Conservation (phyloP, 2,329 filamentous ascomycete species). For the Talaromyces sp. region DNA sequence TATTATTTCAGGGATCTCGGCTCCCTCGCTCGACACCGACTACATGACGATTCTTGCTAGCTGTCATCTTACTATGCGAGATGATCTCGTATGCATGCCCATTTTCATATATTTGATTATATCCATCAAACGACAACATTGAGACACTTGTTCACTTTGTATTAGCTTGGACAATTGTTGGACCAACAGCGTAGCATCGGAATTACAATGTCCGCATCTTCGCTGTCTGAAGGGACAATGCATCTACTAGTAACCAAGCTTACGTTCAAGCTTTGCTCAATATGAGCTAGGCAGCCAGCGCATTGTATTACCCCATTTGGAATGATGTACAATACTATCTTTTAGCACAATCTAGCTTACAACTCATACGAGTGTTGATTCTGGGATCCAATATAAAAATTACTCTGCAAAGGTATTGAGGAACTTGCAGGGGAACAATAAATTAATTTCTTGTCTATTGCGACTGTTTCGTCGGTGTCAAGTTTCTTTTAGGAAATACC, state of each 20-base stretch:
- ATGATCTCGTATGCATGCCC: too few relatives aligned
- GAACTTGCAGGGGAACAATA: background rate
- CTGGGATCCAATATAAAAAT: background rate
- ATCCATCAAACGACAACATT: too few relatives aligned
- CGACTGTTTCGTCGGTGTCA: background rate
- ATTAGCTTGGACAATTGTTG: too few relatives aligned
- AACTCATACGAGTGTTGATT: background rate
- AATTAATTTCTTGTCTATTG: background rate
- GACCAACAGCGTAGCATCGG: background rate
- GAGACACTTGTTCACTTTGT: too few relatives aligned
- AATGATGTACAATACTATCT: background rate
- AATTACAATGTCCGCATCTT: background rate
- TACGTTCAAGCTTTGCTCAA: background rate
- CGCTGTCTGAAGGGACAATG: background rate
- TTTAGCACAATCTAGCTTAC: background rate
- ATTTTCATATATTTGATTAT: too few relatives aligned
- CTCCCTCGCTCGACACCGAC: too few relatives aligned
- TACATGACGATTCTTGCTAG: too few relatives aligned
- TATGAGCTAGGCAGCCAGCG: background rate
- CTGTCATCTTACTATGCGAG: background rate
- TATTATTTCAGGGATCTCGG: too few relatives aligned
- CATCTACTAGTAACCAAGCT: background rate
- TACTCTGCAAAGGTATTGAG: background rate
- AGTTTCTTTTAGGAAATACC: slow-evolving; percentile 7
- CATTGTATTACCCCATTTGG: background rate